These are phyloP conservation scores for Picea abies DNA, from an alignment of 83 land plant species.

Conservation along the genomic window DNA sequence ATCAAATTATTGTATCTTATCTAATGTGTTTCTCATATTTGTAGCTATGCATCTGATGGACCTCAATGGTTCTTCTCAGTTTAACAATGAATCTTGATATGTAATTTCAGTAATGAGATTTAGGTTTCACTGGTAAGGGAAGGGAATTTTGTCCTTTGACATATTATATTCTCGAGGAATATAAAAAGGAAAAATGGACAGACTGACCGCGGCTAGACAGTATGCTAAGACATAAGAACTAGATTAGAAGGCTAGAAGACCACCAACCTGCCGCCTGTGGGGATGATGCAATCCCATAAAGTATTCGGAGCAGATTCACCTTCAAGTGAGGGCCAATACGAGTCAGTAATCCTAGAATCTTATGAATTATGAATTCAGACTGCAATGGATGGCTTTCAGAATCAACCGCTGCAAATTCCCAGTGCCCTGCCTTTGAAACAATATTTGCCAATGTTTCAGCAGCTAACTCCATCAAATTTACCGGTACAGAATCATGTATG, in stretches of 20 bases:
- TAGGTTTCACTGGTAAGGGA: neutral
- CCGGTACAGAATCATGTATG: neutral
- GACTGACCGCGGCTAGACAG: neutral
- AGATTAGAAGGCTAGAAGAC: neutral
- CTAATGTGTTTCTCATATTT: too few relatives aligned
- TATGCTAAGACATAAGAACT: neutral
- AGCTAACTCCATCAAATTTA: conserved; percentile 39
- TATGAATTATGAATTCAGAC: conserved; percentile 47
- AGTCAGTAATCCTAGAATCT: conserved; percentile 40
- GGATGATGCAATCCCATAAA: conserved; percentile 51
- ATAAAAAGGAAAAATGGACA: neutral
- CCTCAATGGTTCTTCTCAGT: neutral
- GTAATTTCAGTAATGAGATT: neutral
- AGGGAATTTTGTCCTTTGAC: neutral
- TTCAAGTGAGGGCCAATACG: conserved; percentile 27
- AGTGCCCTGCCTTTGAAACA: conserved; percentile 54
- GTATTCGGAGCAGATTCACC: conserved; percentile 38
- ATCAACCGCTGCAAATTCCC: conserved; percentile 49
- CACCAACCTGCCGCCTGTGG: conserved; percentile 61
- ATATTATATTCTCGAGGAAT: too few relatives aligned
- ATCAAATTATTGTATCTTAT: too few relatives aligned
- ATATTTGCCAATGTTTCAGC: conserved; percentile 55
- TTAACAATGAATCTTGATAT: neutral
- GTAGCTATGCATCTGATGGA: too few relatives aligned
- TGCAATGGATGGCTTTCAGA: conserved; percentile 49